These are phyloP conservation scores for Podospora conica DNA, from an alignment of 495 filamentous ascomycete species.

Conservation along the genomic window DNA sequence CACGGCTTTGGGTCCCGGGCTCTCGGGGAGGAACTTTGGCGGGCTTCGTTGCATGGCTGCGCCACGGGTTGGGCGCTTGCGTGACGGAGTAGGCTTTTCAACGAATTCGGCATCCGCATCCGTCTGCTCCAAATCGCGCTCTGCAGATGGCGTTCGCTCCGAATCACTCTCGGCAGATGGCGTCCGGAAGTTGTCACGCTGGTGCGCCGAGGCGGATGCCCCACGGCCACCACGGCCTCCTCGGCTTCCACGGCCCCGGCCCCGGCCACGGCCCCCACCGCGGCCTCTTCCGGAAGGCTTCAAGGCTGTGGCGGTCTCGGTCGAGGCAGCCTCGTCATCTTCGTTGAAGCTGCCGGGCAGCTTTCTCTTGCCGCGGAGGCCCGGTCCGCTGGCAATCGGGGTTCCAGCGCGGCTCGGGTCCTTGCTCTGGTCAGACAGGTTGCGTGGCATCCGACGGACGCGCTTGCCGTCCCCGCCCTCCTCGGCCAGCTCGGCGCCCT, in stretches of 20 bases:
- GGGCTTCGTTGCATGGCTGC: background rate
- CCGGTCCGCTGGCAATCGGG: constrained; percentile 23
- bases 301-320: constrained; percentile 8
- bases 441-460: constrained; percentile 33
- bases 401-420: constrained; percentile 36
- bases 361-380: constrained; percentile 31
- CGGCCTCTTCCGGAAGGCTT: background rate
- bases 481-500: constrained; percentile 41
- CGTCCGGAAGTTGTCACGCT: background rate
- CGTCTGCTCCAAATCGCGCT: constrained; percentile 2
- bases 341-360: constrained; percentile 12
- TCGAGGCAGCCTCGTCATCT: constrained; percentile 2
- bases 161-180: background rate
- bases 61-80: constrained; percentile 15
- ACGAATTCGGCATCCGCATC: constrained; percentile 19
- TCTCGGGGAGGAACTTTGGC: constrained; percentile 8
- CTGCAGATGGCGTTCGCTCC: background rate
- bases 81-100: constrained; percentile 12
- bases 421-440: constrained; percentile 37
- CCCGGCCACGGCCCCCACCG: background rate
- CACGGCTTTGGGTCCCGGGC: constrained; percentile 24
- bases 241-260: constrained; percentile 2
- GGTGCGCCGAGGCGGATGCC: background rate
- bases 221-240: background rate
- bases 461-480: constrained; percentile 39